A percentile compares a stretch with the other conserved stretches of the same genome.
Conservation (phyloP, 768 basidiomycete species). For the Lanmaoa pseudosensibilis region DNA sequence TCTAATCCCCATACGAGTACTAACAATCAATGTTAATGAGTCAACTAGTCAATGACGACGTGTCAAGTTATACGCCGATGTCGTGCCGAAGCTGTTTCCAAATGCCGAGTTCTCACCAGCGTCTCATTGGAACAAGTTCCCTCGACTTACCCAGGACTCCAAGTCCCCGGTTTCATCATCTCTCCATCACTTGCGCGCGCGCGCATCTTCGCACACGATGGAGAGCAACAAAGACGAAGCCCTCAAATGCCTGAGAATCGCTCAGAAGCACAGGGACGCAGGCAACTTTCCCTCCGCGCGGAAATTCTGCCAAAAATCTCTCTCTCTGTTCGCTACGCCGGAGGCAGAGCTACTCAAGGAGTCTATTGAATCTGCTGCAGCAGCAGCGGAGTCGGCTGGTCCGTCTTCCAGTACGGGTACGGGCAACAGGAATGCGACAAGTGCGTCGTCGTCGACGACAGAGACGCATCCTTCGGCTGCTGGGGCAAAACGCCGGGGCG, state of each 20-base stretch:
- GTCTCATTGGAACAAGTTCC: slow-evolving; percentile 5
- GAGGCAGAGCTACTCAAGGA: slow-evolving; percentile 70
- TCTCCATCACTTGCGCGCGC: slow-evolving; percentile 10
- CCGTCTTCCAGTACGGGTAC: slow-evolving; percentile 39
- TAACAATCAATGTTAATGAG: not conserved
- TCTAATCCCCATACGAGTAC: not conserved
- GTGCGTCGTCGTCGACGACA: slow-evolving; percentile 50
- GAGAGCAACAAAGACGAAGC: slow-evolving; percentile 93
- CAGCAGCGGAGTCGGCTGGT: slow-evolving; percentile 36
- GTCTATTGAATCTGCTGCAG: slow-evolving; percentile 58
- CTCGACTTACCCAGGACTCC: not conserved
- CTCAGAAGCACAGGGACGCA: slow-evolving; percentile 69
- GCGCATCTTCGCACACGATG: slow-evolving; percentile 41
- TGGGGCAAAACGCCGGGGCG: slow-evolving; percentile 64
- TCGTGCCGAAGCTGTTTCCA: slow-evolving; percentile 4
- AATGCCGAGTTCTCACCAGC: slow-evolving; percentile 27
- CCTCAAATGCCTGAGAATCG: slow-evolving; percentile 74
- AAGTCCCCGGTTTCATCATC: slow-evolving; percentile 6
- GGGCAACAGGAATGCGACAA: slow-evolving; percentile 34
- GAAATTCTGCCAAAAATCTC: slow-evolving; percentile 88
- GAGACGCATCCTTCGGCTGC: slow-evolving; percentile 76
- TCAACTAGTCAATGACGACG: no score
- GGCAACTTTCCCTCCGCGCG: slow-evolving; percentile 76
- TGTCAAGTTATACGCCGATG: slow-evolving; percentile 4
- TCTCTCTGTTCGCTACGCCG: slow-evolving; percentile 75